A percentile compares a stretch with the other conserved stretches of the same genome.
Evolutionary conservation across 1,139 yeast species (phyloP).

Genomic region (Suhomyces yuchorum): DNA sequence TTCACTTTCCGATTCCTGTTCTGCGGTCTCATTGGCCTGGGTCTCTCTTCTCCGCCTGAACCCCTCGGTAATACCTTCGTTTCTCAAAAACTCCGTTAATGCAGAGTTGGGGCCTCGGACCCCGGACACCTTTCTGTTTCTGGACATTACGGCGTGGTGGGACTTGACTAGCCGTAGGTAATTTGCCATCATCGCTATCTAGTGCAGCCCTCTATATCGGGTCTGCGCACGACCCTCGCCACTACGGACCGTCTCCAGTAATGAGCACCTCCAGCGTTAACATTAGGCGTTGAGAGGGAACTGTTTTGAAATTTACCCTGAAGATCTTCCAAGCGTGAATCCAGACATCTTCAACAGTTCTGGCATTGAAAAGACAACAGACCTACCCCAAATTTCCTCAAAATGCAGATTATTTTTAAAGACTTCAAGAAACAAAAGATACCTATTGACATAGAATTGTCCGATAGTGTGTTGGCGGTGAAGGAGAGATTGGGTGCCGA

Average conservation of each 20-base stretch:
- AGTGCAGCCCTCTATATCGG: background rate
- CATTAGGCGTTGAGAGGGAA: background rate
- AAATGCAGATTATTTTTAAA: constrained; percentile 82
- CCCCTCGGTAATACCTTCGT: constrained; percentile 87
- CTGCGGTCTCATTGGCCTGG: constrained; percentile 4
- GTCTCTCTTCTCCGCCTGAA: constrained; percentile 61
- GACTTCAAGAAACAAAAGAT: constrained; percentile 92
- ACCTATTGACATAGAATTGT: constrained; percentile 71
- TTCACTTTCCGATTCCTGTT: background rate
- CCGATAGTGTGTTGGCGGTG: constrained; percentile 67
- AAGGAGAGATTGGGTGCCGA: constrained; percentile 73
- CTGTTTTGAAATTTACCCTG: background rate
- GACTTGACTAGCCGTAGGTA: background rate
- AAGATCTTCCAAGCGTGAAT: background rate
- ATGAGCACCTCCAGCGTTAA: background rate
- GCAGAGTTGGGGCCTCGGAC: constrained; percentile 82
- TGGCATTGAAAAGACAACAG: background rate
- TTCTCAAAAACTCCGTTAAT: constrained; percentile 67
- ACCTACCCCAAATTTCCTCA: constrained; percentile 9
- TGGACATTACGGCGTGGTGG: constrained; percentile 22
- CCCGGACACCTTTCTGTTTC: constrained; percentile 34
- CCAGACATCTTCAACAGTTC: background rate
- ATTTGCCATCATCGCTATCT: background rate
- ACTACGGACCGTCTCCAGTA: background rate
- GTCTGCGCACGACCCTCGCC: constrained; percentile 2